Percentiles rank a stretch among this genome's conserved stretches.
Evolutionary conservation across 495 filamentous ascomycete species (phyloP).

Genomic region (Penicillium pancosmium): DNA sequence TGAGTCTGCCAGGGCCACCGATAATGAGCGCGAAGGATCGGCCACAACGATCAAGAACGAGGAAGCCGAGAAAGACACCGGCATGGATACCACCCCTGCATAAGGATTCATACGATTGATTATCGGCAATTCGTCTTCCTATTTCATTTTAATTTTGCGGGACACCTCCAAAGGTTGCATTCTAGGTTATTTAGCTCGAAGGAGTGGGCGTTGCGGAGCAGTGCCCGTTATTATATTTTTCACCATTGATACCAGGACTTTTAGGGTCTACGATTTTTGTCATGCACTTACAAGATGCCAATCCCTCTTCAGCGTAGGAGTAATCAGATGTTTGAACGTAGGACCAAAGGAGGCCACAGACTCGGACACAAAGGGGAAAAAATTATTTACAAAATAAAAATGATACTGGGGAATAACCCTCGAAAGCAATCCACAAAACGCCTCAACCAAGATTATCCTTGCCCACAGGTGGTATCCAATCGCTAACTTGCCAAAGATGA

Average conservation of each 20-base stretch:
- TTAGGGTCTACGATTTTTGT: neutral
- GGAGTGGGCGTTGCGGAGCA: slow-evolving; percentile 1
- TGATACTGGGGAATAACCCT: slow-evolving; percentile 2
- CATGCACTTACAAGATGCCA: too few relatives aligned
- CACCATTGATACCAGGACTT: neutral
- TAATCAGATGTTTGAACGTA: too few relatives aligned
- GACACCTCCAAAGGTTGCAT: neutral
- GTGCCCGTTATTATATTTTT: neutral
- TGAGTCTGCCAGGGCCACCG: slow-evolving; percentile 17
- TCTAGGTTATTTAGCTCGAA: neutral
- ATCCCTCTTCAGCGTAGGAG: too few relatives aligned
- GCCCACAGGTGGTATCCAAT: slow-evolving; percentile 19
- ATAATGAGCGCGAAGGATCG: slow-evolving; percentile 20
- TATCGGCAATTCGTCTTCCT: neutral
- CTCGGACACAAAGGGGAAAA: neutral
- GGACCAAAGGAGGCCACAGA: too few relatives aligned
- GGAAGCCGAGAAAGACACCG: slow-evolving; percentile 16
- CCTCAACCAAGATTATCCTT: slow-evolving; percentile 21
- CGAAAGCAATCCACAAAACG: slow-evolving; percentile 20
- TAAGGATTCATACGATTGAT: neutral
- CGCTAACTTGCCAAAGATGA: slow-evolving; percentile 11
- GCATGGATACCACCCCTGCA: slow-evolving; percentile 23
- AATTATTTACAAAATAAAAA: slow-evolving; percentile 5
- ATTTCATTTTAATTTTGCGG: neutral
- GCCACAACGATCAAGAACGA: slow-evolving; percentile 8